Evolutionary conservation across 2,329 filamentous ascomycete species (phyloP).

Genomic region (Ophiostoma quercus): DNA sequence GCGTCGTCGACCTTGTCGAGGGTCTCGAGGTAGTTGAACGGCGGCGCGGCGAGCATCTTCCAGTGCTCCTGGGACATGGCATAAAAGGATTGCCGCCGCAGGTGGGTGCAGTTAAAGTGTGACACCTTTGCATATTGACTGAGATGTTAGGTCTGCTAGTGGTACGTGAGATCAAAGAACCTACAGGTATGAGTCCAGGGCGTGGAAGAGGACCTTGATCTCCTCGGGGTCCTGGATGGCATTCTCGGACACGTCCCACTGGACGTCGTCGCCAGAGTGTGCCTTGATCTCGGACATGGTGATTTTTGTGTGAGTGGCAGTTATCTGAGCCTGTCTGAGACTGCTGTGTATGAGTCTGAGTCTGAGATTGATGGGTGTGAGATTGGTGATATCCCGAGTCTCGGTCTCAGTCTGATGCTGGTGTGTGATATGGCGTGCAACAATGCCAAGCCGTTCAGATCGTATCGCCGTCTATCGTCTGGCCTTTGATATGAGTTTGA

Average conservation of each 20-base stretch:
- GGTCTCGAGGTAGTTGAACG: conserved; percentile 76
- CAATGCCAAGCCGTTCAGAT: not conserved
- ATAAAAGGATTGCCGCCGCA: conserved; percentile 88
- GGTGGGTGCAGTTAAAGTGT: conserved; percentile 86
- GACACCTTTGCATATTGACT: conserved; percentile 81
- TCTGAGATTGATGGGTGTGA: not conserved
- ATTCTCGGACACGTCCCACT: conserved; percentile 24
- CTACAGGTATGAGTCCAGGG: conserved; percentile 86
- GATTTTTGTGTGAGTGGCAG: not conserved
- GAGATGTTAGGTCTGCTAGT: conserved; percentile 14
- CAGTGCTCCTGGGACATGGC: conserved; percentile 79
- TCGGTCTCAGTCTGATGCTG: not conserved
- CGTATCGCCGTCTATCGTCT: not conserved
- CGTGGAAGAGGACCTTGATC: conserved; percentile 68
- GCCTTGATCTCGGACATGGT: conserved; percentile 2
- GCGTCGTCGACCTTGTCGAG: conserved; percentile 76
- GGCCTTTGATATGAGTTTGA: not conserved
- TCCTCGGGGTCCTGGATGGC: conserved; percentile 64
- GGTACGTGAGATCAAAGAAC: conserved; percentile 39
- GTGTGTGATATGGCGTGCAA: not conserved
- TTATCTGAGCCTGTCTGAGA: not conserved
- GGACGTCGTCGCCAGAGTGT: conserved; percentile 14
- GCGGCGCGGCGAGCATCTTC: conserved; percentile 71
- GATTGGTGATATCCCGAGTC: too few species aligned
- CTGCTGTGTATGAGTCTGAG: too few species aligned